Evolutionary conservation across 164 flowering plant genomes (phyloP), one percentile per base, ranked within the genome.

Genomic region (Magnolia sinica): DNA sequence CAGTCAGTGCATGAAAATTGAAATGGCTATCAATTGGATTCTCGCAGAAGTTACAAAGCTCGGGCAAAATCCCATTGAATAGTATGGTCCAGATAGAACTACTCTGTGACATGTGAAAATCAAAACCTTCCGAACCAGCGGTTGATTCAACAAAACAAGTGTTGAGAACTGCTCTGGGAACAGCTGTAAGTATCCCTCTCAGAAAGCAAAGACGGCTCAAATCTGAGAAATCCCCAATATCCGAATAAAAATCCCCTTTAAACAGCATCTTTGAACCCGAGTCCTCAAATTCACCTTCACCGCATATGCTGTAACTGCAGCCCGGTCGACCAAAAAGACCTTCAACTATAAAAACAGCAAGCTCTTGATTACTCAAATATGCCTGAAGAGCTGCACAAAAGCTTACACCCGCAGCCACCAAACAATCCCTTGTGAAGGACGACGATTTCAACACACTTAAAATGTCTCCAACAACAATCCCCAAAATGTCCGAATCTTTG

Each of bases 151-250:
- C 49, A 79, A 90, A 87, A 7, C 50, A 85, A 14, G 78, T 77
- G 80, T 88, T 89, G 6, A 96, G 90, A 24, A 93, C 90, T 4
- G 82, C 71, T 76, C 99, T 86, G 24, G 98, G 85, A 84, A 91
- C 87, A 70, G 97, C 91, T 8, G 99, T 96, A 73, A 96, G 95
- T 71, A 96, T 89, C 79, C 99, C 99, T 85, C 99, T 88, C 58
- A 96, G 86, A 82, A 96, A 84, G 84, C 97, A 91, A 45, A 96
- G 84, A 76, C 98, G 88, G 81, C 92, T 94, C 84, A 92, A 83
- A 10, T 74, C 82, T 11, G 96, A 88, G 70, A 94, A 81, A 7
- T 68, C 79, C 37, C 27, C 24, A 49, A 96, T 83, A 75, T 91
- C 94, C 50, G 77, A 63, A 76, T 70, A 83, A 76, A 92, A 55